Evolutionary conservation across 257 asterid genomes (phyloP).

Genomic region (Osmanthus fragrans): DNA sequence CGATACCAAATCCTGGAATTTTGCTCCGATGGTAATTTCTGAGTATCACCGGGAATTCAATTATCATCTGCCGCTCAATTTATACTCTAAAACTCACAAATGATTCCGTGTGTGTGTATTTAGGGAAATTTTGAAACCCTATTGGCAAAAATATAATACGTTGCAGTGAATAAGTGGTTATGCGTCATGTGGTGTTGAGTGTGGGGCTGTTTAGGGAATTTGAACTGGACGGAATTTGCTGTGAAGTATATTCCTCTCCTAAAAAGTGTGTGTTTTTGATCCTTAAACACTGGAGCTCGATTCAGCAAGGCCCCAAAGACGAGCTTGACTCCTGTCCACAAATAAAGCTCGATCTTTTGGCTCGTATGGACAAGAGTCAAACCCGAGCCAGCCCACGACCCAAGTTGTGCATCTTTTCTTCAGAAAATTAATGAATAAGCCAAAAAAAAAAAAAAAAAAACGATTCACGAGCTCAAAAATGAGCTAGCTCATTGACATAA

Average conservation of each 20-base stretch:
- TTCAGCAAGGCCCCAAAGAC: too few relatives aligned
- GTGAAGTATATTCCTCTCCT: not conserved
- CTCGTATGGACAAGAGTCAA: too few relatives aligned
- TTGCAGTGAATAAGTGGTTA: not conserved
- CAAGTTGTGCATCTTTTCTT: too few relatives aligned
- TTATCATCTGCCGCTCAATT: slow-evolving; percentile 44
- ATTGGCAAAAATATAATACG: not conserved
- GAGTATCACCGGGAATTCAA: slow-evolving; percentile 21
- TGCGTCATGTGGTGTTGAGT: not conserved
- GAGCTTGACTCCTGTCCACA: too few relatives aligned
- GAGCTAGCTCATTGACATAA: too few relatives aligned
- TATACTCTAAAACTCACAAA: not conserved
- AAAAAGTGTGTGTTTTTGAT: too few relatives aligned
- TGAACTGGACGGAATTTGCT: not conserved
- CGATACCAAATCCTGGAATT: not conserved
- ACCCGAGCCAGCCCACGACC: too few relatives aligned
- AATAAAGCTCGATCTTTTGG: too few relatives aligned
- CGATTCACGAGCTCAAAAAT: too few relatives aligned
- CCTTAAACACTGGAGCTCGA: too few relatives aligned
- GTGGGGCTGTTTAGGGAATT: not conserved
- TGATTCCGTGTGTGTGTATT: not conserved
- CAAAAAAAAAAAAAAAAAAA: too few relatives aligned
- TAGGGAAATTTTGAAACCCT: slow-evolving; percentile 2
- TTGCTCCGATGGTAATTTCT: not conserved
- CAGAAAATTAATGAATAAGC: too few relatives aligned